Evolutionary conservation across 345 rosid species (phyloP), one percentile per base, ranked within the genome.

Genomic region (Salix udensis): DNA sequence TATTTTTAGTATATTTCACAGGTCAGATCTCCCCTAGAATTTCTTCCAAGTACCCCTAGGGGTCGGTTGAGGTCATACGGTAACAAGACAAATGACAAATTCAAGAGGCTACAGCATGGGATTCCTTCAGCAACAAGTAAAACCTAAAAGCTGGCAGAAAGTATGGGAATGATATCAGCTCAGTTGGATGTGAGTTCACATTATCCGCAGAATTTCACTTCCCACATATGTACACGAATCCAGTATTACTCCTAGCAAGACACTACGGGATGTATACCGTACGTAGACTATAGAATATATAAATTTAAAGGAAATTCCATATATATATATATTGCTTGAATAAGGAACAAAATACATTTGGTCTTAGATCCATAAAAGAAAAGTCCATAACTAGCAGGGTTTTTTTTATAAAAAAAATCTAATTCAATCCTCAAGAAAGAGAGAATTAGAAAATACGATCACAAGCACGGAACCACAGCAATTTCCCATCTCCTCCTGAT

Each of bases 61-160:
- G 10, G 28, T n/a, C 64, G 12, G 24, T 65, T 21, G 53, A 21
- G 4, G 23, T 61, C 64, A 65, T 50, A 26, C 5, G 71, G 62
- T 48, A 50, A 74, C 7, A 23, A 28, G 28, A 21, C 39, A 48
- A 3, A 14, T 50, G 77, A 74, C 77, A 50, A 42, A 74, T 50
- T 66, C 71, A 15, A 6, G 36, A 50, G 36, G 62, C 4, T 67
- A 39, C 65, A 39, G 67, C 28, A 21, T 23, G 19, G 19, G 62
- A n/a, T 73, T 73, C 36, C 81, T 74, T 77, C 72, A 65, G 70
- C 13, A n/a, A 70, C 42, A 77, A 70, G 84, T 58, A 61, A 74
- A 61, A 71, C 53, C 72, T 40, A 82, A 74, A 78, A 40, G 64
- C 24, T 46, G 73, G 73, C 78, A 70, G 65, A 78, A 78, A 69